Conservation (phyloP, 1,139 yeast genomes). For the Tardiomyces digboiensis region DNA sequence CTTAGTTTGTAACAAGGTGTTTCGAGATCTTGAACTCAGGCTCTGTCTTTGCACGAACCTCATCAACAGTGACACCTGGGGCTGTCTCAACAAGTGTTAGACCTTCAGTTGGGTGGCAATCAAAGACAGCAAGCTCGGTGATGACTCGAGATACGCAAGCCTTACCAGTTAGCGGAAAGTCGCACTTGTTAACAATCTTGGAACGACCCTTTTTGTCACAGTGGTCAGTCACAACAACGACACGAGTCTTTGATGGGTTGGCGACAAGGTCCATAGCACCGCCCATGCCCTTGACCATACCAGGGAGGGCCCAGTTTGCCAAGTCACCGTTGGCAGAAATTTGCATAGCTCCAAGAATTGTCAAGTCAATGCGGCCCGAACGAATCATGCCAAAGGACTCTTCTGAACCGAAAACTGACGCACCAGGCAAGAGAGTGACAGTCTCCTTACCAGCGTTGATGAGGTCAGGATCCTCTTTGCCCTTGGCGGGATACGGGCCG, state of each 20-base stretch:
- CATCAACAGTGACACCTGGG: conserved; percentile 33
- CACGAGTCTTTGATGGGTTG: conserved; percentile 36
- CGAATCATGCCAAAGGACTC: conserved; percentile 43
- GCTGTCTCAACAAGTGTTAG: conserved; percentile 35
- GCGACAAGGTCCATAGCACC: conserved; percentile 50
- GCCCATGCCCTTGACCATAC: conserved; percentile 44
- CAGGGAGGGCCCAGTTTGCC: conserved; percentile 46
- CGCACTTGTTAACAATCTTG: conserved; percentile 36
- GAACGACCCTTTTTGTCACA: conserved; percentile 38
- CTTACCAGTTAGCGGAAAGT: conserved; percentile 40
- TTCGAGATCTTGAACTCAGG: conserved; percentile 33
- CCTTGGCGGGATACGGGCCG: conserved; percentile 38
- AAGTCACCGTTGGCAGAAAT: conserved; percentile 39
- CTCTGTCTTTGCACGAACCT: conserved; percentile 32
- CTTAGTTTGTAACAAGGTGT: not conserved
- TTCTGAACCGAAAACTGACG: conserved; percentile 40
- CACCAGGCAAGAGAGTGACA: conserved; percentile 37
- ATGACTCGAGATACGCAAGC: conserved; percentile 37
- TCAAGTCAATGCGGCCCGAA: conserved; percentile 36
- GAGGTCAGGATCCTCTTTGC: conserved; percentile 38
- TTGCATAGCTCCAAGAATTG: conserved; percentile 42
- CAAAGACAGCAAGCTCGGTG: conserved; percentile 43
- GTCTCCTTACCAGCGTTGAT: conserved; percentile 47
- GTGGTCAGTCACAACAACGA: conserved; percentile 43
- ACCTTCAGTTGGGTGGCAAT: conserved; percentile 31